Evolutionary conservation across 306 rosid genomes (phyloP), one percentile per base, ranked within the genome.

Genomic region (Neltuma alba): DNA sequence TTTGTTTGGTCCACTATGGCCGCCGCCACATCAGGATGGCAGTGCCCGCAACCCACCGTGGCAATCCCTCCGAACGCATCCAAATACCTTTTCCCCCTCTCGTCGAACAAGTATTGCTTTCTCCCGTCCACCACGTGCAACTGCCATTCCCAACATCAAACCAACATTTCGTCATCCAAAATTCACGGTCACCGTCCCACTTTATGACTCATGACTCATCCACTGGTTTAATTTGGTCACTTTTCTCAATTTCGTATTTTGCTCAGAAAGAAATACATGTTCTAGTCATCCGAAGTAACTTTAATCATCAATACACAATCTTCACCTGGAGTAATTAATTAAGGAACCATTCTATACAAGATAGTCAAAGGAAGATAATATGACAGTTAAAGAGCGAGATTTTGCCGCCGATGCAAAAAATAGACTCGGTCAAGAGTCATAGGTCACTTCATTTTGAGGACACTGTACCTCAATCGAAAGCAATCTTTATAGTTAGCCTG

Each of bases 1-100:
- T 83, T 89, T n/a, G 89, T 84, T 70, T 93, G 98, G 52, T 80
- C 73, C 27, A 93, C 76, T 13, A 93, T 91, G 38, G 98, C 98
- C 4, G 82, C 88, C 1, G 91, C 89, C 80, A 93, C 94, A 77
- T 93, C 94, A 25, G 94, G 97, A 75, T 93, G 98, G 75, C 97
- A 91, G 88, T 93, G 98, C 13, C 98, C 98, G 85, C 98, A 93
- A 13, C 93, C 47, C 86, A 93, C 98, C 66, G 97, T 91, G 4
- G 98, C 98, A 65, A 91, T 93, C 54, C 98, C 98, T 38, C 94
- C 98, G 40, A 91, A 93, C 1, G 89, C 98, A 58, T 93, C 98
- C 66, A 93, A 37, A 55, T 91, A 93, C 67, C 98, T 86, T 55
- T 85, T 84, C 1, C 98, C 98, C 0, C 82, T 85, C 42, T 93